These are phyloP conservation scores for Martensiomyces pterosporus DNA, from an alignment of 192 early-diverging fungal genomes.

Conservation along the genomic window DNA sequence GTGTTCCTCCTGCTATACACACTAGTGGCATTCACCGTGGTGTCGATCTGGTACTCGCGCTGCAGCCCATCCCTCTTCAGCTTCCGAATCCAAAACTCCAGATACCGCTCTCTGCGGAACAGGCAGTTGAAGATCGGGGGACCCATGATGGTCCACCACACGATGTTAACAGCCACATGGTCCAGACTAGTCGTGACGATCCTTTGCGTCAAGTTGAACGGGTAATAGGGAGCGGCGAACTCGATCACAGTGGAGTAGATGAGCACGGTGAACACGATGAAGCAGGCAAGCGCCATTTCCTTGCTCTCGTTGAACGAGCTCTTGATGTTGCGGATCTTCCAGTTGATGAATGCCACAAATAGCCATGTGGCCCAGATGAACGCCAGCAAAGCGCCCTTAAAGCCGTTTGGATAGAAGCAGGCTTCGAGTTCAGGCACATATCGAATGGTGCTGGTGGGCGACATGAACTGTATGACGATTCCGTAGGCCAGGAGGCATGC, in stretches of 20 bases:
- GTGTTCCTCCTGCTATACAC: no score
- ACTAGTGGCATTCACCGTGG: no score
- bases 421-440: constrained; percentile 10
- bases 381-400: no score
- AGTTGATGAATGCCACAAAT: constrained; percentile 16
- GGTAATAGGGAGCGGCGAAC: neutral
- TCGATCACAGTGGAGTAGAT: neutral
- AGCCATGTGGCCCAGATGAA: constrained; percentile 16
- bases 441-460: constrained; percentile 3
- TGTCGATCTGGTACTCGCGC: no score
- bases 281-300: constrained; percentile 22
- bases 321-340: constrained; percentile 26
- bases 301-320: constrained; percentile 41
- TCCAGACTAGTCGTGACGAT: neutral
- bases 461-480: constrained; percentile 12
- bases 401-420: constrained; percentile 1
- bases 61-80: neutral
- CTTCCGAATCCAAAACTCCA: neutral
- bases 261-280: constrained; percentile 13
- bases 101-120: neutral
- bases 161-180: neutral
- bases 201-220: neutral
- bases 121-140: neutral
- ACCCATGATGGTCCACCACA: neutral
- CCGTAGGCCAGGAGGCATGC: constrained; percentile 11